Evolutionary conservation across 1,284 basidiomycete genomes (phyloP), one percentile per base, ranked within the genome.

Genomic region (Chalciporus piperatoides): DNA sequence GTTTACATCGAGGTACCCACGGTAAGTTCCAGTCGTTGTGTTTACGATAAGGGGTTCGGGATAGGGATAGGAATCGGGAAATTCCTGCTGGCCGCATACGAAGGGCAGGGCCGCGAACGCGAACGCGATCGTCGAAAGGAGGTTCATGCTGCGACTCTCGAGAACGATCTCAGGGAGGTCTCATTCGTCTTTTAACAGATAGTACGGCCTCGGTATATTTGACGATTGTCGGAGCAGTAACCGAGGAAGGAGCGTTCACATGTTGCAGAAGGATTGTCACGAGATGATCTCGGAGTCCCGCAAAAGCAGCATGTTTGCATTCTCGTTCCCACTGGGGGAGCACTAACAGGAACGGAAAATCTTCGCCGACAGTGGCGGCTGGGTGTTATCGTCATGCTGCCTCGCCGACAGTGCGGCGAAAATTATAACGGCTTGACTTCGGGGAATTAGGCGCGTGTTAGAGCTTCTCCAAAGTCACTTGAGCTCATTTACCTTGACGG

Each of bases 1-100:
- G 14, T 36, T 45, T 12, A 25, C 45, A 38, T 53, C 42, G 38
- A 48, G 56, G 49, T 32, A 10, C 15, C 44, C 41, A 44, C 44
- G 35, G n/a, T 17, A 44, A 21, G 32, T 38, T 37, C 37, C 35
- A 40, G 28, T 43, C 21, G 44, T 56, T 48, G 19, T 49, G 43
- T 55, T 33, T 33, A 39, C 25, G 35, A 38, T 32, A 8, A 38
- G 37, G 45, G 35, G 25, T 6, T 25, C 11, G 7, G 19, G 38
- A n/a, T 39, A 24, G 19, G 27, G n/a, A 41, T 24, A 27, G n/a
- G 32, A 39, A 25, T 48, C 27, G 17, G 30, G 28, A 21, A 25
- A 9, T 24, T 30, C 8, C 10, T 40, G 30, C 6, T 43, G 40
- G 17, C 36, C 19, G 21, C 36, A 36, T 45, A 48, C 32, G 32